Conservation (phyloP, 176 grass and related monocot genomes). For the Oryza glumipatula region DNA sequence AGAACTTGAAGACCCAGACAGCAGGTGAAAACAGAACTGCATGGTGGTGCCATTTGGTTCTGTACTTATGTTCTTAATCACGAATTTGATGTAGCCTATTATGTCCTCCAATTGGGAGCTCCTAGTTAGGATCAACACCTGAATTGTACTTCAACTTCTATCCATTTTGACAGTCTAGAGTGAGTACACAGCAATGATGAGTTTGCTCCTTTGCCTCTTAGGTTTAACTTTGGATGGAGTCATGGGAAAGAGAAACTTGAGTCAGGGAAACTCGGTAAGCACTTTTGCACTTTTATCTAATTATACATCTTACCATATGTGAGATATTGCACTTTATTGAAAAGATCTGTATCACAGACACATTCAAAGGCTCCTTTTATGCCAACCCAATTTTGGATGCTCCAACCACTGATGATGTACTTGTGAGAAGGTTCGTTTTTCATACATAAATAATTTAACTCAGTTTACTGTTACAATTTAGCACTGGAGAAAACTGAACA, state of each 20-base stretch:
- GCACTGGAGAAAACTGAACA: not conserved
- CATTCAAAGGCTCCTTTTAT: constrained; percentile 94
- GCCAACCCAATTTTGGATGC: constrained; percentile 87
- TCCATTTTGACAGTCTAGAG: not conserved
- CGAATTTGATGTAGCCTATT: not conserved
- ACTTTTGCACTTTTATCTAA: constrained; percentile 9
- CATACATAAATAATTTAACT: not conserved
- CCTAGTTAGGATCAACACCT: not conserved
- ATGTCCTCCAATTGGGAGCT: not conserved
- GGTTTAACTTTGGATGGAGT: constrained; percentile 96
- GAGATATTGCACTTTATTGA: not conserved
- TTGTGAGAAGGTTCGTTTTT: constrained; percentile 61
- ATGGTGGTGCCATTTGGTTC: not conserved
- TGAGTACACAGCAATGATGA: not conserved
- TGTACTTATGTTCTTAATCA: not conserved
- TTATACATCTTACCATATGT: not conserved
- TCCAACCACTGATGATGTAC: constrained; percentile 66
- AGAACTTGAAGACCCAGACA: constrained; percentile 77
- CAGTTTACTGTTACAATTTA: not conserved
- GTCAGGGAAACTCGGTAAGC: constrained; percentile 80
- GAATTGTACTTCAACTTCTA: not conserved
- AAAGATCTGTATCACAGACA: constrained; percentile 54
- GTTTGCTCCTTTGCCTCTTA: constrained; percentile 34
- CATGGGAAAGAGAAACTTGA: constrained; percentile 94
- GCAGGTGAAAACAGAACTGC: constrained; percentile 55